These are phyloP conservation scores for Paraphaeosphaeria minitans DNA, from an alignment of 2,329 filamentous ascomycete species.

Conservation along the genomic window DNA sequence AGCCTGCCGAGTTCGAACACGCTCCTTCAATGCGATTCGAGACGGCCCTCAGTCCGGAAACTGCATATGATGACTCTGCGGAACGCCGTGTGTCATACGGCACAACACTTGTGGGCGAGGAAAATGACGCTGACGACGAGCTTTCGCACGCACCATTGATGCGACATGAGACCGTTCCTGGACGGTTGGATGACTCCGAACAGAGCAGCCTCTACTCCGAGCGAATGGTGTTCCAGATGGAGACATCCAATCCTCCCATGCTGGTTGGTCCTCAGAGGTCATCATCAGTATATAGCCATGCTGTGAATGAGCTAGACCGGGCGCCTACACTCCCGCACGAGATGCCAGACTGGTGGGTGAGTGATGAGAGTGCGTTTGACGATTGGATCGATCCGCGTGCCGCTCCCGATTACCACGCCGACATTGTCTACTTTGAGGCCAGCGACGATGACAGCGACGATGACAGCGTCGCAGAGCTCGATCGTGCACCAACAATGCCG, in stretches of 20 bases:
- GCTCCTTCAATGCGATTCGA: background rate
- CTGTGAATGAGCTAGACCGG: background rate
- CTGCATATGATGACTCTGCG: background rate
- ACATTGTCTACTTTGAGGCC: background rate
- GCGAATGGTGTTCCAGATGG: background rate
- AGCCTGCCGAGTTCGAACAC: background rate
- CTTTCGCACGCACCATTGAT: background rate
- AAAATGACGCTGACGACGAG: background rate
- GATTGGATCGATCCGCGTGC: background rate
- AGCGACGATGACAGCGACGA: background rate
- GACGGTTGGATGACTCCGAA: background rate
- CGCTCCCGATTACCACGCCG: background rate
- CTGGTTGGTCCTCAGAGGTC: background rate
- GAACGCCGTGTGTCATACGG: background rate
- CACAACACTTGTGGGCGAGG: background rate
- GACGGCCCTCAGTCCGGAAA: background rate
- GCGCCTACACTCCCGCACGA: background rate
- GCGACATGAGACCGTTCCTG: background rate
- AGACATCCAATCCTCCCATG: background rate
- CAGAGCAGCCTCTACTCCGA: background rate
- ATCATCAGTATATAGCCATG: conserved; percentile 1
- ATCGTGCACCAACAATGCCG: conserved; percentile 6
- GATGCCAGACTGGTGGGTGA: background rate
- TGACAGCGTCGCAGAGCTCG: conserved; percentile 5
- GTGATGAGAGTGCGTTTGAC: background rate